Percentiles rank a stretch among this genome's conserved stretches.
phyloP scores from a whole-genome alignment of 2,329 filamentous ascomycete genomes.

The Penicillium griseofulvum region DNA sequence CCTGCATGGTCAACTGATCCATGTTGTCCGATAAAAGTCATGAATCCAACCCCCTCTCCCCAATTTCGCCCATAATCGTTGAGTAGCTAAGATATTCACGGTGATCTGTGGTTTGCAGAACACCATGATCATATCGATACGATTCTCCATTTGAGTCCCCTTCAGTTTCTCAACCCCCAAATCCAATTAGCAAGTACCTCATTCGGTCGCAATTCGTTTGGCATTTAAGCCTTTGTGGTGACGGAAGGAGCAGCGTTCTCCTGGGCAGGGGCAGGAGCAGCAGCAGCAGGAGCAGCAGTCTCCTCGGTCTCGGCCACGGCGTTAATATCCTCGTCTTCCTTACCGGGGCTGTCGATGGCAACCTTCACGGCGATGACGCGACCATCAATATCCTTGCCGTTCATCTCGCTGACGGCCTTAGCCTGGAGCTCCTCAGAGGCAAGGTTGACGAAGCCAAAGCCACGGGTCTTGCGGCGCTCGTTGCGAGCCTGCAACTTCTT shows the following conservation, averaged over 20 bases:
- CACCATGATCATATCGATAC: slow-evolving; percentile 30
- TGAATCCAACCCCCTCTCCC: slow-evolving; percentile 24
- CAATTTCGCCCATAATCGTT: slow-evolving; percentile 21
- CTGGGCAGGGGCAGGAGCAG: slow-evolving; percentile 32
- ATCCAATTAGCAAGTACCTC: slow-evolving; percentile 16
- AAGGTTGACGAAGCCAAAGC: slow-evolving; percentile 96
- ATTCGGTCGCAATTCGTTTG: slow-evolving; percentile 18
- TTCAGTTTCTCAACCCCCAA: slow-evolving; percentile 12
- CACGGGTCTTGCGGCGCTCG: slow-evolving; percentile 97
- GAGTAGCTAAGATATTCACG: slow-evolving; percentile 28
- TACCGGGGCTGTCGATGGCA: slow-evolving; percentile 98
- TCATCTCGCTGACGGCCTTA: slow-evolving; percentile 97
- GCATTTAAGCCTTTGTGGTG: slow-evolving; percentile 30
- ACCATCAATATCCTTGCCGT: slow-evolving; percentile 98
- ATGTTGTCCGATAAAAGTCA: slow-evolving; percentile 26
- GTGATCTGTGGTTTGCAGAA: slow-evolving; percentile 2
- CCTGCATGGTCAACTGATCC: slow-evolving; percentile 23
- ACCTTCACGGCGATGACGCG: slow-evolving; percentile 99
- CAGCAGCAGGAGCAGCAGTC: slow-evolving; percentile 36
- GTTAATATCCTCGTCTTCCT: slow-evolving; percentile 76
- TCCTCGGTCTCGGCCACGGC: slow-evolving; percentile 48
- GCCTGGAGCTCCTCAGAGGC: slow-evolving; percentile 93
- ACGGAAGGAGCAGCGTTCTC: slow-evolving; percentile 24
- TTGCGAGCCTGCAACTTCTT: slow-evolving; percentile 99
- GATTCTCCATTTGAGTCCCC: slow-evolving; percentile 4